Evolutionary conservation across 768 basidiomycete species (phyloP), one percentile per base, ranked within the genome.

Genomic region (Lactarius psammicola): DNA sequence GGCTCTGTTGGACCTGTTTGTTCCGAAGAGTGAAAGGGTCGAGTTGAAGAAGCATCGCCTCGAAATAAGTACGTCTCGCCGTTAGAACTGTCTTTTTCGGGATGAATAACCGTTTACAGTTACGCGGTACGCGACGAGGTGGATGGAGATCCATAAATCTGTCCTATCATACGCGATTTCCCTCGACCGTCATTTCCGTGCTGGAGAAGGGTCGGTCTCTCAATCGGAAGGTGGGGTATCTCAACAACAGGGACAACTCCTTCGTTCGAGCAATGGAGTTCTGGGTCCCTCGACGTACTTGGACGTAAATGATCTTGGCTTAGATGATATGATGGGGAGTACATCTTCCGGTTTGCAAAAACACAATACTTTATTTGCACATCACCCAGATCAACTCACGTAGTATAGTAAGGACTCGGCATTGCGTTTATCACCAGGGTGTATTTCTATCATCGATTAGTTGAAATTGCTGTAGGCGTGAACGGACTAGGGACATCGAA

Each of bases 41-140:
- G 61, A 28, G 30, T 53, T 40, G 31, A 66, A 66, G 65, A 66
- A 66, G 60, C 31, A 66, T 17, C 60, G 65, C 15, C 65, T 66
- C 40, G 13, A n/a, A 36, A 57, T 30, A 17, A 58, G 65, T 66
- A 20, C 31, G 65, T 30, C 10, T 20, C 34, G n/a, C 3, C 23
- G 2, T 40, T 6, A 36, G 17, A 53, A 42, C 40, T n/a, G 30
- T 26, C 38, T 31, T 6, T 17, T 30, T 15, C 30, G 30, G 3
- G 17, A 23, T 31, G 34, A 53, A 38, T 40, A 5, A 40, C 30
- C 8, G 20, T 46, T 56, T 56, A 28, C 44, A 65, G 64, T 65
- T 65, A 6, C 34, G 10, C 1, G 4, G 36, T 56, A 61, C 10
- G 64, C 64, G 1, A 56, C 20, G 1, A 17, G 13, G 4, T 38